These are phyloP conservation scores for Bruguiera gymnorhiza DNA, from an alignment of 345 rosid genomes.

Conservation along the genomic window DNA sequence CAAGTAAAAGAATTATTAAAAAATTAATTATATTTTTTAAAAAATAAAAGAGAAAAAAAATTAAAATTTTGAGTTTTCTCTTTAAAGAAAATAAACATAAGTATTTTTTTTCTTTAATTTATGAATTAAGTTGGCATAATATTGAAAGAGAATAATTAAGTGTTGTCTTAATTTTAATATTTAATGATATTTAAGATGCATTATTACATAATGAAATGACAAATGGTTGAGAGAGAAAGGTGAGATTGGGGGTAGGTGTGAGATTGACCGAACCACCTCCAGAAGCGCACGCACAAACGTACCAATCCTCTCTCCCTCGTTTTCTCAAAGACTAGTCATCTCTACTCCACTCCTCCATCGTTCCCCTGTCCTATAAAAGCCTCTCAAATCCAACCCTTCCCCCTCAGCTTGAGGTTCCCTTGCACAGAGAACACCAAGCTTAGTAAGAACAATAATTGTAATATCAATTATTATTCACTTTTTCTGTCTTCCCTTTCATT, in stretches of 20 bases:
- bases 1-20: no score
- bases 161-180: no score
- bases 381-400: background rate
- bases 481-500: background rate
- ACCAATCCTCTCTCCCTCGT: background rate
- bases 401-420: conserved; percentile 63
- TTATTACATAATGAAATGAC: background rate
- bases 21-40: no score
- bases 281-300: background rate
- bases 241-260: conserved; percentile 40
- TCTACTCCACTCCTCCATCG: background rate
- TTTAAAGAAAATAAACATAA: no score
- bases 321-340: no score
- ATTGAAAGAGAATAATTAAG: no score
- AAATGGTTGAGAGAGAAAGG: background rate
- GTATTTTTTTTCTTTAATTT: no score
- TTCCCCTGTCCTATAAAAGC: conserved; percentile 24
- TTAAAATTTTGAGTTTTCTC: no score
- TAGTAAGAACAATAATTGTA: background rate
- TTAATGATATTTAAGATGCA: no score
- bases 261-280: conserved; percentile 40
- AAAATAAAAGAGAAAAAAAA: no score
- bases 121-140: no score
- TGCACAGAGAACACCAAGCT: conserved; percentile 45
- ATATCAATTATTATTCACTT: background rate